Evolutionary conservation across 768 basidiomycete genomes (phyloP), one percentile per base, ranked within the genome.

Genomic region (Sporobolomyces phaffii): DNA sequence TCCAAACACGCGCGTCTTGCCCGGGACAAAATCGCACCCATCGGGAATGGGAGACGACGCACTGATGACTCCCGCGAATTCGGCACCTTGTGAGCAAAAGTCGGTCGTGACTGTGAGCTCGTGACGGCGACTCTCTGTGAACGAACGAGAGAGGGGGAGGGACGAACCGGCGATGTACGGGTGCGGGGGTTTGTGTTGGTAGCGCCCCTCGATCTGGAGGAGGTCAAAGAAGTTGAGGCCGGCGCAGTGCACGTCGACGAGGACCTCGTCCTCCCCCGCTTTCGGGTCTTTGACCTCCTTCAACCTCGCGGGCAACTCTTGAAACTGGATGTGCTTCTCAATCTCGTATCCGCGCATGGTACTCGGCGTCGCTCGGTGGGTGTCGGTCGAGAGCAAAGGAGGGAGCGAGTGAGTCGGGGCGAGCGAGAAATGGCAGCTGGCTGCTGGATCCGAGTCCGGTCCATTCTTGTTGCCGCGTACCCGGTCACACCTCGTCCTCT

Each of bases 1-100:
- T 9, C 94, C 93, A 72, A 96, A 94, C 0, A 99, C 89, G 45
- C 90, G 81, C 69, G 96, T 90, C 76, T 65, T 56, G 5, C 94
- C 94, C 3, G 82, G 84, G 74, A 86, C 85, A 74, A 86, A 89
- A 0, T 83, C 82, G 75, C 90, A 94, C 10, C 85, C 88, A 33
- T 81, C 75, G 5, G 93, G 93, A 28, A 94, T 86, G 28, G 86
- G 87, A 5, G 89, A 90, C 67, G 82, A 77, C 20, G 74, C 68
- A 11, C 87, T 81, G 65, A 98, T 85, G 62, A 78, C 81, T 0
- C 94, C 94, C 5, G 91, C 84, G 73, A 97, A 89, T 77, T 99
- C 77, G n/a, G 75, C 73, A 22, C 69, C 65, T 48, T n/a, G n/a
- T n/a, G n/a, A n/a, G 33, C 40, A 14, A 49, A 49, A n/a, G 38